Conservation (phyloP, 306 rosid genomes). For the Potentilla sterilis region DNA sequence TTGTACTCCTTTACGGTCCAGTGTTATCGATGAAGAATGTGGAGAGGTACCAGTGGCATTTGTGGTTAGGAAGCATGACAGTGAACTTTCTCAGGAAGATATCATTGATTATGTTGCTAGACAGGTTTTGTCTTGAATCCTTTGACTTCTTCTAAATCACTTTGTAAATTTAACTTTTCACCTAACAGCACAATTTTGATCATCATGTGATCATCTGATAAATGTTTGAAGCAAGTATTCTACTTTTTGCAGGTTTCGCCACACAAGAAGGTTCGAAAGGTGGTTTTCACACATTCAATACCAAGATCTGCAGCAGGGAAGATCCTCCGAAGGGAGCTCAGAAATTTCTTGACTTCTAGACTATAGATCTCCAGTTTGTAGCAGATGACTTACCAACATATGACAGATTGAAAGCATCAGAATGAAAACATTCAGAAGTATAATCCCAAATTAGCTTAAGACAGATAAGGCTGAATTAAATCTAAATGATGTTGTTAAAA, state of each 20-base stretch:
- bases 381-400: neutral
- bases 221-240: neutral
- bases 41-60: constrained; percentile 89
- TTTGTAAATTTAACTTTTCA: neutral
- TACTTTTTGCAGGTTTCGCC: constrained; percentile 52
- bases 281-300: constrained; percentile 55
- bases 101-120: constrained; percentile 60
- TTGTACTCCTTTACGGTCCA: neutral
- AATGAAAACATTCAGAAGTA: neutral
- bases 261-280: constrained; percentile 71
- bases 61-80: constrained; percentile 64
- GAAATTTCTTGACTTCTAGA: constrained; percentile 41
- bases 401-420: neutral
- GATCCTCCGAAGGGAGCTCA: constrained; percentile 64
- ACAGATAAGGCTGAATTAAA: neutral
- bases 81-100: constrained; percentile 41
- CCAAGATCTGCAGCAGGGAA: constrained; percentile 88
- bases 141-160: neutral
- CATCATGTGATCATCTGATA: neutral
- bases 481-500: neutral
- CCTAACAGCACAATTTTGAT: neutral
- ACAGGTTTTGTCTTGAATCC: constrained; percentile 29
- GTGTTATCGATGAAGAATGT: constrained; percentile 46
- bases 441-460: neutral
- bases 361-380: constrained; percentile 27